Base-by-base conservation (phyloP, 768 basidiomycete genomes). In the Kwoniella sp. region DNA sequence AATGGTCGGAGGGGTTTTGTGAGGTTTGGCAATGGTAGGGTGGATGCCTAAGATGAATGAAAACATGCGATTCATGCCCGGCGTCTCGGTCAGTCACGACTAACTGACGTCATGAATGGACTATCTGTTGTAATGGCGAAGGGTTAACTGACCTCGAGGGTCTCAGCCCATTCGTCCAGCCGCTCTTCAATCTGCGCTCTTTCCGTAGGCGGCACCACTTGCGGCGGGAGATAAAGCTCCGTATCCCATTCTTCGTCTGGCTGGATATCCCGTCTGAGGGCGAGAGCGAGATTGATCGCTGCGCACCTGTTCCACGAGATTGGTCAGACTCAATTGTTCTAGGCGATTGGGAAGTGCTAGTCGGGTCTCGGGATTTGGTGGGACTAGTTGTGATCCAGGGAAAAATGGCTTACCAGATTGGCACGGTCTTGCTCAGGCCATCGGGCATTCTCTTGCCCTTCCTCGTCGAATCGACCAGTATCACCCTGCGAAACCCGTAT, bases 391-490 rank as follows among this genome's bases (percentile, higher is more conserved):
- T n/a, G n/a, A n/a, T n/a, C n/a, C n/a, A n/a, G n/a, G n/a, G n/a
- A n/a, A n/a, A 15, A 7, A 37, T 25, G 15, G 41, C 65, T 63
- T 28, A 95, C 95, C 95, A 98, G 56, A 94, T 90, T 0, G 94
- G 94, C 0, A 97, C 85, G 0, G 93, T 95, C 76, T 95, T 98
- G 1, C 90, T 90, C 1, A 97, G 84, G 0, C 94, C 92, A 69
- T 98, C 95, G 0, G 95, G 95, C 54, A 95, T 88, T 15, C 92
- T 87, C 82, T 98, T 97, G 9, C 95, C 95, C 25, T 91, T 84
- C 25, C 95, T 84, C 0, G 95, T 96, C 0, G 94, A 96, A 75
- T 98, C 95, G 9, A 96, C 92, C 0, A 98, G 82, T 41, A 96
- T 82, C 34, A 94, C 79, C 0, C 93, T 94, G 67, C 9, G 11